Percentiles rank a stretch among this genome's conserved stretches.
These are phyloP conservation scores for Populus simonii DNA, from an alignment of 345 rosid genomes.

Conservation along the genomic window DNA sequence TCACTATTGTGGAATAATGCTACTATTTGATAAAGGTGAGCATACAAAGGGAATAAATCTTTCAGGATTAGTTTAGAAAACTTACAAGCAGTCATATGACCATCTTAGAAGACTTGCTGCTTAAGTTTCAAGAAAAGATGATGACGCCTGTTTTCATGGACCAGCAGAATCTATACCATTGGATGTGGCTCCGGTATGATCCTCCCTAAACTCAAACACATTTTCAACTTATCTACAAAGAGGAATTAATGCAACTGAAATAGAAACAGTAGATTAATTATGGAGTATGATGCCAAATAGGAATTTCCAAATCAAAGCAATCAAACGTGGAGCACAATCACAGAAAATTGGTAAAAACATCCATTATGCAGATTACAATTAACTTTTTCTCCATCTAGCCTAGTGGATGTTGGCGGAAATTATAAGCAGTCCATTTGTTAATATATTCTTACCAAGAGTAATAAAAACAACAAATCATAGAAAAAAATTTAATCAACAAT, in stretches of 20 bases:
- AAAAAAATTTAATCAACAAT: neutral
- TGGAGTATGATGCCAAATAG: neutral
- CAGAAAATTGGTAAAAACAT: neutral
- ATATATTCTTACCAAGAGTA: neutral
- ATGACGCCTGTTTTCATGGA: neutral
- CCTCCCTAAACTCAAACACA: neutral
- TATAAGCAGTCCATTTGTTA: neutral
- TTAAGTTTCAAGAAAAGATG: conserved; percentile 8
- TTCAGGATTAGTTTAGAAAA: conserved; percentile 1
- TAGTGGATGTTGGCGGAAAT: neutral
- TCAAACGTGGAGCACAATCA: neutral
- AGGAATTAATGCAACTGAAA: neutral
- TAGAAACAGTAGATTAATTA: neutral
- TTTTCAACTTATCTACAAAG: neutral
- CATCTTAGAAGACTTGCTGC: conserved; percentile 6
- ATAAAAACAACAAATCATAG: neutral
- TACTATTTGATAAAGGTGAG: neutral
- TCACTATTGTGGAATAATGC: neutral
- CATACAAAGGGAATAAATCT: conserved; percentile 12
- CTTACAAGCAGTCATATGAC: neutral
- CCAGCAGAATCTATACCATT: neutral
- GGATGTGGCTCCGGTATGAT: neutral
- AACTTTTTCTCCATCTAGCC: neutral
- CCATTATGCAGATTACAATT: neutral
- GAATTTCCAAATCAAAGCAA: neutral